Percentiles rank a stretch among this genome's conserved stretches.
These are phyloP conservation scores for Neurospora pannonica DNA, from an alignment of 495 filamentous ascomycete species.

Conservation along the genomic window DNA sequence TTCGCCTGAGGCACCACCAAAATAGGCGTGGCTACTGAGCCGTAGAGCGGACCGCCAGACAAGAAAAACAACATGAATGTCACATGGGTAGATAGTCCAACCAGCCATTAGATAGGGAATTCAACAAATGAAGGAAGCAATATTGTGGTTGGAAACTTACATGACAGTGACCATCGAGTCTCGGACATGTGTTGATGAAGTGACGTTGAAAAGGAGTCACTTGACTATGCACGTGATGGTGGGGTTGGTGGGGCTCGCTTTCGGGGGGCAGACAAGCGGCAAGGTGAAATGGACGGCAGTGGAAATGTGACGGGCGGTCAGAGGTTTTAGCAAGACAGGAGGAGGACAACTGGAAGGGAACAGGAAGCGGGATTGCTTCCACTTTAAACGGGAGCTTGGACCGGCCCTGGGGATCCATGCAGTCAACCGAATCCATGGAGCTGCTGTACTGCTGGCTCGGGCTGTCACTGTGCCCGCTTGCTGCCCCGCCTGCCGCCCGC, in stretches of 20 bases:
- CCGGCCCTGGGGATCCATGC: background rate
- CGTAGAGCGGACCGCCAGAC: background rate
- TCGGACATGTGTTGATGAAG: background rate
- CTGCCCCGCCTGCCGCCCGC: background rate
- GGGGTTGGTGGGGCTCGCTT: background rate
- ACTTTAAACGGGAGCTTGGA: background rate
- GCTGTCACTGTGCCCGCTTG: background rate
- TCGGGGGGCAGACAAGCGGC: background rate
- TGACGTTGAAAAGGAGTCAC: background rate
- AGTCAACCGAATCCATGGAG: background rate
- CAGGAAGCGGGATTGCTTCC: background rate
- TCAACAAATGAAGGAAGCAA: background rate
- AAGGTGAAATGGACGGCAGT: background rate
- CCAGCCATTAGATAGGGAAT: background rate
- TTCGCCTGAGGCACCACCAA: background rate
- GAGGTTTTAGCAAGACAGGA: background rate
- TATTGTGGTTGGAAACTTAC: background rate
- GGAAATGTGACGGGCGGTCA: background rate
- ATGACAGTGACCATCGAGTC: background rate
- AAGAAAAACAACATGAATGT: background rate
- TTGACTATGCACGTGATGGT: background rate
- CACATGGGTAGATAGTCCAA: background rate
- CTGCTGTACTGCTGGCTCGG: background rate
- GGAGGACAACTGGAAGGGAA: background rate
- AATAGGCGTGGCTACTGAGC: background rate